Percentiles rank a stretch among this genome's conserved stretches.
phyloP scores from a whole-genome alignment of 2,329 filamentous ascomycete genomes.

The Phialophora macrospora region DNA sequence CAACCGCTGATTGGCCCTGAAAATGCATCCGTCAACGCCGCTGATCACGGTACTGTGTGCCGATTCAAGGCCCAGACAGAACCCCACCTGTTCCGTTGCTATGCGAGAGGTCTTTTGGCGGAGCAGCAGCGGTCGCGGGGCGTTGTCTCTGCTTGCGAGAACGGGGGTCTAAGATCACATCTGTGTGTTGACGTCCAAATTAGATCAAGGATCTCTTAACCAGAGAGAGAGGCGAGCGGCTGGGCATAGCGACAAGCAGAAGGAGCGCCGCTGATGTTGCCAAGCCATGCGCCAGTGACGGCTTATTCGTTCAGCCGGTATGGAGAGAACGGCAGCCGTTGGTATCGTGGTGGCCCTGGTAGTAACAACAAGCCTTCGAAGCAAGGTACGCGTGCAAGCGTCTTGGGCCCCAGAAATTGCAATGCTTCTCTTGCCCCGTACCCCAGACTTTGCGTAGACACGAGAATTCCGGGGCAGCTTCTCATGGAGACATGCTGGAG shows the following conservation, averaged over 20 bases:
- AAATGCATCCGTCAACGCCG: not conserved
- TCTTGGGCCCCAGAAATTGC: constrained; percentile 5
- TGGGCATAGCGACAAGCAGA: not conserved
- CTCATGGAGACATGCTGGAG: not conserved
- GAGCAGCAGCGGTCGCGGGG: not conserved
- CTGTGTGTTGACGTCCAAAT: constrained; percentile 18
- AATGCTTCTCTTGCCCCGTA: not conserved
- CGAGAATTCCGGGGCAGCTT: not conserved
- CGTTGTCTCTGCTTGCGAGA: not conserved
- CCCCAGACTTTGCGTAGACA: not conserved
- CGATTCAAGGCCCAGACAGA: constrained; percentile 7
- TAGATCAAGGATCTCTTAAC: constrained; percentile 23
- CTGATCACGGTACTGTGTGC: constrained; percentile 3
- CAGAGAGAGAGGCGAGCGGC: constrained; percentile 17
- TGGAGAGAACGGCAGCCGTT: constrained; percentile 3
- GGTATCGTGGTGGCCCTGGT: constrained; percentile 8
- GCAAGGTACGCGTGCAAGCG: not conserved
- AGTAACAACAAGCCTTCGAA: constrained; percentile 6
- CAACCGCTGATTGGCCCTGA: constrained; percentile 4
- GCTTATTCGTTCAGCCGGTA: constrained; percentile 28
- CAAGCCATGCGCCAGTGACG: constrained; percentile 1
- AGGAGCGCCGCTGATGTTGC: not conserved
- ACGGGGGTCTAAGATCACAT: not conserved
- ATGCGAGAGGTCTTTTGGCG: not conserved
- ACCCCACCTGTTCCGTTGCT: not conserved